Evolutionary conservation across 768 basidiomycete species (phyloP).

Genomic region (Tricholoma matsutake): DNA sequence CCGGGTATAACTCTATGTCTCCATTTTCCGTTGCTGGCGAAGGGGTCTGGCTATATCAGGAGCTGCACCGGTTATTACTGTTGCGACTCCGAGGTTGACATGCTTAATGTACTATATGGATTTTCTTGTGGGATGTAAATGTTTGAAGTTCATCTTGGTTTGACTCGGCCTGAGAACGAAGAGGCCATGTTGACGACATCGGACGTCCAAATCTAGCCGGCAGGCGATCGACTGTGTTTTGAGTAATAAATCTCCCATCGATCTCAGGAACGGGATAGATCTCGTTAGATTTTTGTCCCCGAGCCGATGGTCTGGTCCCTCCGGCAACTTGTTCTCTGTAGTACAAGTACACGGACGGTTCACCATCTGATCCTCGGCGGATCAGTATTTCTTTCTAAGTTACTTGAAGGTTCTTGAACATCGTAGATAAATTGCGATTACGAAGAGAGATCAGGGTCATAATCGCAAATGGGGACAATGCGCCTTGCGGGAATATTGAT

Average conservation of each 20-base stretch:
- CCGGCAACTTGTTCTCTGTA: conserved; percentile 10
- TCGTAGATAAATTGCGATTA: too few species aligned
- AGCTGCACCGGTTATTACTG: not conserved
- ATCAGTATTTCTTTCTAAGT: conserved; percentile 2
- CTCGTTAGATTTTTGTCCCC: conserved; percentile 9
- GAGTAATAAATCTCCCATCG: conserved; percentile 4
- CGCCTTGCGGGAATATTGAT: not conserved
- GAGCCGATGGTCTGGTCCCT: conserved; percentile 9
- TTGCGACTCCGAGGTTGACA: not conserved
- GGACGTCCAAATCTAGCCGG: conserved; percentile 5
- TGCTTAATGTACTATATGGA: not conserved
- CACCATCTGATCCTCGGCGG: conserved; percentile 17
- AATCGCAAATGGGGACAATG: not conserved
- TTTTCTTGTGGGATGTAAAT: not conserved
- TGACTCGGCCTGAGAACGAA: not conserved
- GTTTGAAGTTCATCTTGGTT: not conserved
- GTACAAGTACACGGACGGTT: conserved; percentile 6
- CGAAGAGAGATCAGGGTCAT: not conserved
- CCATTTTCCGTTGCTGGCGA: not conserved
- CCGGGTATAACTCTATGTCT: not conserved
- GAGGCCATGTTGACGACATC: too few species aligned
- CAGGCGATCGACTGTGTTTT: conserved; percentile 5
- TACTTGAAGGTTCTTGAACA: too few species aligned
- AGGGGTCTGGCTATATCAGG: not conserved
- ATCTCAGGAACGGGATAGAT: conserved; percentile 20